Conservation (phyloP, 1,284 basidiomycete genomes). For the Uromyces viciae-fabae region DNA sequence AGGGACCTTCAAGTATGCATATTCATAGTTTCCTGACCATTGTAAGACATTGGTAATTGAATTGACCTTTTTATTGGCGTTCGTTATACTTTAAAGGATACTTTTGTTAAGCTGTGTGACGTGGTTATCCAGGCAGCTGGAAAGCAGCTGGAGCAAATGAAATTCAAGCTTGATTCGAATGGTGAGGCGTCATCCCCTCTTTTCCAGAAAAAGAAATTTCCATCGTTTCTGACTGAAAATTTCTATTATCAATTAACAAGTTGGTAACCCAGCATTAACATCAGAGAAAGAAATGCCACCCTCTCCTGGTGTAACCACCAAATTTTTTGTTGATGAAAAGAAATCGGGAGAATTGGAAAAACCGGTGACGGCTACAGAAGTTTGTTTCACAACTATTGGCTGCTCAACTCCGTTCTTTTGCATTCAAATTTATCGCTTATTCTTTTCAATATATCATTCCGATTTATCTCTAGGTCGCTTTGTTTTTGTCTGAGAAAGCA, state of each 20-base stretch:
- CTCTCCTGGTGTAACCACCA: constrained; percentile 14
- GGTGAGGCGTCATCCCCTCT: neutral
- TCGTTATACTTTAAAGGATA: constrained; percentile 61
- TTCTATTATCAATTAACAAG: neutral
- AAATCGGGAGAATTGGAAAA: constrained; percentile 11
- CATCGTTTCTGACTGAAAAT: neutral
- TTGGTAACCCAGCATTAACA: neutral
- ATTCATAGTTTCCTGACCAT: neutral
- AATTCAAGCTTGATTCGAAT: constrained; percentile 13
- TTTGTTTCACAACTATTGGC: neutral
- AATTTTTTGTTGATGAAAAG: constrained; percentile 20
- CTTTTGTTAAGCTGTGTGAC: constrained; percentile 79
- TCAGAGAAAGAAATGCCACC: constrained; percentile 17
- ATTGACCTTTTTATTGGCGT: neutral
- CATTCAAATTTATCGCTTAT: neutral
- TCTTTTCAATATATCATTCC: neutral
- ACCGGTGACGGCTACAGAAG: constrained; percentile 25
- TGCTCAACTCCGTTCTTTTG: neutral
- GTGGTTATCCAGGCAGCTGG: constrained; percentile 70
- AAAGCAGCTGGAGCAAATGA: constrained; percentile 65
- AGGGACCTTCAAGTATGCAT: constrained; percentile 76
- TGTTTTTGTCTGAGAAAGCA: constrained; percentile 68
- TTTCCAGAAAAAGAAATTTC: neutral
- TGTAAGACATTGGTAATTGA: neutral
- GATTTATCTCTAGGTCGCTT: constrained; percentile 61